Percentiles rank a stretch among this genome's conserved stretches.
Conservation (phyloP, 176 grass and related monocot genomes). For the Phyllostachys edulis region DNA sequence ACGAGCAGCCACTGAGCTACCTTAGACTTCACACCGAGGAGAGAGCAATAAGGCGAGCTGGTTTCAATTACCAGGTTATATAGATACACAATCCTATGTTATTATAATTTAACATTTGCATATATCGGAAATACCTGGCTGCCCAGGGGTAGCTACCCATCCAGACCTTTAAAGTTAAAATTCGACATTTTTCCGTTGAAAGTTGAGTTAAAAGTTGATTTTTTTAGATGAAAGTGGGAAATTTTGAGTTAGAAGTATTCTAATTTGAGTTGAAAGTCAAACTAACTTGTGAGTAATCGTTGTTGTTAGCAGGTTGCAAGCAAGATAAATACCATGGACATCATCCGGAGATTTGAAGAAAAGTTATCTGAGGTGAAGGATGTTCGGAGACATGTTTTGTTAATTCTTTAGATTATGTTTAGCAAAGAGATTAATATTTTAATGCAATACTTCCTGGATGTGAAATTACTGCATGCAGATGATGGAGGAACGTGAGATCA, state of each 20-base stretch:
- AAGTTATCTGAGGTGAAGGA: conserved; percentile 55
- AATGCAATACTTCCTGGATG: background rate
- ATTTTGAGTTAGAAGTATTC: too few relatives aligned
- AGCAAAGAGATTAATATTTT: background rate
- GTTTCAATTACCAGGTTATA: conserved; percentile 73
- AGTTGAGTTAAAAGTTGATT: too few relatives aligned
- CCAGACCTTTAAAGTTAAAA: too few relatives aligned
- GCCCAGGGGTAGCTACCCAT: too few relatives aligned
- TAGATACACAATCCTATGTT: background rate
- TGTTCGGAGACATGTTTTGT: background rate
- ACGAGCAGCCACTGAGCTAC: conserved; percentile 51
- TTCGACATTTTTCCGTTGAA: too few relatives aligned
- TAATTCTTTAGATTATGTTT: background rate
- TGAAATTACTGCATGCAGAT: conserved; percentile 35
- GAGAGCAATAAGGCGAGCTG: conserved; percentile 67
- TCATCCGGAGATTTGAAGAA: conserved; percentile 85
- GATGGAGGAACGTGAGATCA: conserved; percentile 92
- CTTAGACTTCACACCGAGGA: conserved; percentile 77
- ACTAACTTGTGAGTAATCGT: conserved; percentile 2
- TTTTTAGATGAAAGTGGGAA: too few relatives aligned
- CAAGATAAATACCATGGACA: conserved; percentile 83
- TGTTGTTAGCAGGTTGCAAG: conserved; percentile 58
- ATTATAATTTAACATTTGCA: background rate
- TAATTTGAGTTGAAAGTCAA: too few relatives aligned
- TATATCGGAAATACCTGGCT: background rate